Evolutionary conservation across 2,329 filamentous ascomycete species (phyloP), one percentile per base, ranked within the genome.

Genomic region (Saccharata proteae): DNA sequence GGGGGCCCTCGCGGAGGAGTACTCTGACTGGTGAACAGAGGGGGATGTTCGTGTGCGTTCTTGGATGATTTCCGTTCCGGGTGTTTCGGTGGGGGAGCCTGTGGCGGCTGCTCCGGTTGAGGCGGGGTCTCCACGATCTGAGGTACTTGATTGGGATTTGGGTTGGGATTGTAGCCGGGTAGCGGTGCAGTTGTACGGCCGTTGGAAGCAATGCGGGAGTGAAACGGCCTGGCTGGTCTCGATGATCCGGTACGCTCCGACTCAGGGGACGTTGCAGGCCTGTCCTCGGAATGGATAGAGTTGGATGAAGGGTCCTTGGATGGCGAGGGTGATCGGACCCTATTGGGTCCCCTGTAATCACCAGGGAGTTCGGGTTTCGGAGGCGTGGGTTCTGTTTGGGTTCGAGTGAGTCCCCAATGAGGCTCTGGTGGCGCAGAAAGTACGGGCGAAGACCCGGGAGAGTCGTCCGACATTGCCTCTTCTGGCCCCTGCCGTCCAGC

Each of bases 321-420:
- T 30, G 19, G 19, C 6, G 47, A 40, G 8, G 48, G 47, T 7
- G 51, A 47, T 19, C 46, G 47, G 37, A 43, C 47, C 16, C 44
- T 42, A 10, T 38, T 40, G 51, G 77, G 74, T 6, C 73, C 63
- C 8, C 77, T 80, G 46, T 73, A 77, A 43, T 77, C 79, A 26
- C 60, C 56, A 7, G 51, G 39, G 2, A 43, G 37, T 33, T 52
- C 45, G 16, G 48, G 46, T 9, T 44, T 33, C 29, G 37, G 51
- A 6, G 62, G 56, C 16, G 67, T 55, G 3, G 81, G 77, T 46
- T 88, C 82, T 4, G 82, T 82, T 46, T 79, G 72, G 1, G 80
- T 72, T 41, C 75, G 67, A 5, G 64, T 59, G 19, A 84, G 55
- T 5, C 62, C 61, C 32, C 73, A 62, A 16, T 64, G 67, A n/a